Base-by-base conservation (phyloP, 257 asterid genomes). In the Prunella vulgaris region DNA sequence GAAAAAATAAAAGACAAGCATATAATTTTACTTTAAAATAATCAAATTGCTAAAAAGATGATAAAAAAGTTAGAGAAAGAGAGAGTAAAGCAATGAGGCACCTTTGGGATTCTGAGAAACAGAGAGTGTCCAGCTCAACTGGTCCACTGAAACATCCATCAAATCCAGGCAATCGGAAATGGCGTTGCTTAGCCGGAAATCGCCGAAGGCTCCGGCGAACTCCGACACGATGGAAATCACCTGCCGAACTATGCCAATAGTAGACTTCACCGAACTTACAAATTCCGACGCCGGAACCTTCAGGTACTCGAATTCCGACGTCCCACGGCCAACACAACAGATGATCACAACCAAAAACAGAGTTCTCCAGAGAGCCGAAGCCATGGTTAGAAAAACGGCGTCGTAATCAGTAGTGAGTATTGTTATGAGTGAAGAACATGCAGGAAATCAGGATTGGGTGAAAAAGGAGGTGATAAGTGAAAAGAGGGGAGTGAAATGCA, bases 81-180 rank as follows among this genome's bases (percentile, higher is more conserved):
- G n/a, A n/a, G n/a, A n/a, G n/a, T n/a, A n/a, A n/a, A 10, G 7
- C 1, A 13, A 4, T 10, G 75, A 80, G 84, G 10, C 82, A 84
- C 90, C 82, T 62, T 73, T 61, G 3, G 85, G 65, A 54, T 77
- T 79, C 75, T 80, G 79, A 6, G 85, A 78, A 71, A 81, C 88
- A 6, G 84, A 73, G 53, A 85, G 48, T 10, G 88, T 82, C 76
- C 66, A 71, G 74, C 68, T 73, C 74, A 89, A 54, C 60, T 85
- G 88, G 69, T 89, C 89, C 10, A 78, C 73, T 0, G 96, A 89
- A 6, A 81, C 77, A 68, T 87, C 94, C 77, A 89, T 83, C 78
- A 89, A 68, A 66, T 86, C 92, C 12, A 83, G 91, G 76, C 96
- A 89, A 13, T 86, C 87, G 22, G 88, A 65, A 18, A 83, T 72